These are phyloP conservation scores for Phyllosticta ampelicida DNA, from an alignment of 2,329 filamentous ascomycete genomes.

Conservation along the genomic window DNA sequence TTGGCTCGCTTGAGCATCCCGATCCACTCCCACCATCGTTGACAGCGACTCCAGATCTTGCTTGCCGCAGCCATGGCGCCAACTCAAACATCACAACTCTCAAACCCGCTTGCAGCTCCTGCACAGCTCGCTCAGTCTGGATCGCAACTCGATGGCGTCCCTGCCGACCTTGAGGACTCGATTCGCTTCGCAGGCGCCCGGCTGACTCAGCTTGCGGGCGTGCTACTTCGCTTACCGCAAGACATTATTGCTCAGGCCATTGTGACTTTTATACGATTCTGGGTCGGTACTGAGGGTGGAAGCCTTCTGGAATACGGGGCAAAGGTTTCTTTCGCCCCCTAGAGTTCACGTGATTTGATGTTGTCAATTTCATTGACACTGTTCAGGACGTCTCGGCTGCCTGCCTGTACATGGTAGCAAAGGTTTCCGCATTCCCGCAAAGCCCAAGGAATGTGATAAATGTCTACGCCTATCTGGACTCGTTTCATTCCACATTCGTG, in stretches of 20 bases:
- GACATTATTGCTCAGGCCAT: slow-evolving; percentile 78
- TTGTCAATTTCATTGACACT: slow-evolving; percentile 11
- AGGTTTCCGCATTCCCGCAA: slow-evolving; percentile 66
- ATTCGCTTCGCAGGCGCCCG: slow-evolving; percentile 61
- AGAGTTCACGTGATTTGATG: slow-evolving; percentile 19
- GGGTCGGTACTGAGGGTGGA: slow-evolving; percentile 49
- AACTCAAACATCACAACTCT: slow-evolving; percentile 5
- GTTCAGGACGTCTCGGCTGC: slow-evolving; percentile 72
- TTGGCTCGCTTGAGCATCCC: not conserved
- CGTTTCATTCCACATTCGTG: slow-evolving; percentile 47
- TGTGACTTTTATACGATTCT: slow-evolving; percentile 71
- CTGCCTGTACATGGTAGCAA: slow-evolving; percentile 68
- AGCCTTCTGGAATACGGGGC: slow-evolving; percentile 40
- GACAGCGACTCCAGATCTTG: not conserved
- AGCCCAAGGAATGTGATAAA: slow-evolving; percentile 73
- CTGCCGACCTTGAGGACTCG: slow-evolving; percentile 58
- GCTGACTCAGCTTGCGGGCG: slow-evolving; percentile 66
- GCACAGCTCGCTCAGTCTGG: slow-evolving; percentile 52
- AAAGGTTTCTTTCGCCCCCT: slow-evolving; percentile 40
- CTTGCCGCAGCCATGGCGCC: slow-evolving; percentile 7
- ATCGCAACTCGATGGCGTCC: slow-evolving; percentile 48
- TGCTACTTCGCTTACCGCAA: slow-evolving; percentile 75
- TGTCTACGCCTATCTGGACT: slow-evolving; percentile 72
- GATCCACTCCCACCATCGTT: not conserved
- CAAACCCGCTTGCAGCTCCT: slow-evolving; percentile 62